These are phyloP conservation scores for Nasturtium officinale DNA, from an alignment of 345 rosid species.

Conservation along the genomic window DNA sequence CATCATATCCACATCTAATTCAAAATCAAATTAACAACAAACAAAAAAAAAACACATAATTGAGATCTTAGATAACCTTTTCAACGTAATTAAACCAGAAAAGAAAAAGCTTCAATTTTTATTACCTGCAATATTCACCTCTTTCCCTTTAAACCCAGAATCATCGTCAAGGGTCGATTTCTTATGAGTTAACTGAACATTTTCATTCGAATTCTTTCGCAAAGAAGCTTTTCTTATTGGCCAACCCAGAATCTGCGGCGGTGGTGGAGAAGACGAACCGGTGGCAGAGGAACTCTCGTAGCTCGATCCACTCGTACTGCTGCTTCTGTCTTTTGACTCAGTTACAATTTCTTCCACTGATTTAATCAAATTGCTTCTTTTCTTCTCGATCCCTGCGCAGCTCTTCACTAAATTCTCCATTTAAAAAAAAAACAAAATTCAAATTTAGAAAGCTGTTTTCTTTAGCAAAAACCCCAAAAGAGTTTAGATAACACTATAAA, in stretches of 20 bases:
- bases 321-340: constrained; percentile 60
- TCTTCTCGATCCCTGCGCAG: constrained; percentile 49
- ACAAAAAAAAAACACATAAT: neutral
- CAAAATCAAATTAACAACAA: constrained; percentile 2
- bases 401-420: constrained; percentile 68
- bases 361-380: constrained; percentile 40
- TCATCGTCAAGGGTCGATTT: constrained; percentile 38
- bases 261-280: constrained; percentile 47
- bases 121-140: constrained; percentile 58
- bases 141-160: constrained; percentile 44
- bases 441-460: neutral
- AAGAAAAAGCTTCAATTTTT: neutral
- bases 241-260: constrained; percentile 73
- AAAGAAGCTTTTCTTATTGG: constrained; percentile 78
- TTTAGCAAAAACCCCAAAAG: neutral
- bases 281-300: constrained; percentile 44
- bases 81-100: neutral
- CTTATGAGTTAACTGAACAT: constrained; percentile 45
- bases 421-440: neutral
- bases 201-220: constrained; percentile 48
- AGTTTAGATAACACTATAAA: constrained; percentile 9
- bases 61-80: neutral
- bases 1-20: constrained; percentile 79
- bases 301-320: constrained; percentile 48
- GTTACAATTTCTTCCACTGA: constrained; percentile 50